Percentiles rank a stretch among this genome's conserved stretches.
Evolutionary conservation across 2,329 filamentous ascomycete genomes (phyloP).

Genomic region (Alternaria tenuissima): DNA sequence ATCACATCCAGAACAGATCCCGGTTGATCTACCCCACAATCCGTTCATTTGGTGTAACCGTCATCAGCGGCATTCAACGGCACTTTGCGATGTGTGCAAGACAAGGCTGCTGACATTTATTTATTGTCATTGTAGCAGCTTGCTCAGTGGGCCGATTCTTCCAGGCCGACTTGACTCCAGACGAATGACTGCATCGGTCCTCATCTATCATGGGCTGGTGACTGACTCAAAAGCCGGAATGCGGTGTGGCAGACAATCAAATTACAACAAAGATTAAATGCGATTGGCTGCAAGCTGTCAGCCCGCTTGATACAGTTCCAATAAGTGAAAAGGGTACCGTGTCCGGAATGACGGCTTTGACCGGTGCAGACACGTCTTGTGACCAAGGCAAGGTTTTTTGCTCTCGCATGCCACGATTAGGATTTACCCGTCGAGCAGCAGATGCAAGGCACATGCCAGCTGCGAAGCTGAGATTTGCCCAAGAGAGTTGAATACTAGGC

Average conservation of each 20-base stretch:
- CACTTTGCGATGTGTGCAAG: conserved; percentile 22
- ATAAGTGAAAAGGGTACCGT: conserved; percentile 27
- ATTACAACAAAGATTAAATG: conserved; percentile 32
- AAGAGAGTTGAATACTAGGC: conserved; percentile 18
- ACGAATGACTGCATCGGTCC: conserved; percentile 32
- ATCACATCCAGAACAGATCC: conserved; percentile 21
- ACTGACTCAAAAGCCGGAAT: conserved; percentile 30
- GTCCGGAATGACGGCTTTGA: conserved; percentile 32
- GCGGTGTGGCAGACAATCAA: conserved; percentile 51
- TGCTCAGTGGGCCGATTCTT: conserved; percentile 8
- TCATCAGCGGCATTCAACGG: conserved; percentile 24
- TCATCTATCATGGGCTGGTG: conserved; percentile 34
- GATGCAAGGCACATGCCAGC: conserved; percentile 45
- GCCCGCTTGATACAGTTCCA: conserved; percentile 27
- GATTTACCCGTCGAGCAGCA: conserved; percentile 45
- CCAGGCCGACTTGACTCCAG: conserved; percentile 19
- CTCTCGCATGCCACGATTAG: conserved; percentile 25
- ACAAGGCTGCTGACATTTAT: conserved; percentile 27
- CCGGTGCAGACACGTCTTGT: conserved; percentile 42
- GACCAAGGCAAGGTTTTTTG: conserved; percentile 40
- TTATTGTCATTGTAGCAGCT: conserved; percentile 5
- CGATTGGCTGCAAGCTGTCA: conserved; percentile 40
- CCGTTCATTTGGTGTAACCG: conserved; percentile 31
- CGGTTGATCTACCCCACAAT: conserved; percentile 36
- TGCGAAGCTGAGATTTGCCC: conserved; percentile 20